Evolutionary conservation across 306 rosid genomes (phyloP), one percentile per base, ranked within the genome.

Genomic region (Dalbergia cultrata): DNA sequence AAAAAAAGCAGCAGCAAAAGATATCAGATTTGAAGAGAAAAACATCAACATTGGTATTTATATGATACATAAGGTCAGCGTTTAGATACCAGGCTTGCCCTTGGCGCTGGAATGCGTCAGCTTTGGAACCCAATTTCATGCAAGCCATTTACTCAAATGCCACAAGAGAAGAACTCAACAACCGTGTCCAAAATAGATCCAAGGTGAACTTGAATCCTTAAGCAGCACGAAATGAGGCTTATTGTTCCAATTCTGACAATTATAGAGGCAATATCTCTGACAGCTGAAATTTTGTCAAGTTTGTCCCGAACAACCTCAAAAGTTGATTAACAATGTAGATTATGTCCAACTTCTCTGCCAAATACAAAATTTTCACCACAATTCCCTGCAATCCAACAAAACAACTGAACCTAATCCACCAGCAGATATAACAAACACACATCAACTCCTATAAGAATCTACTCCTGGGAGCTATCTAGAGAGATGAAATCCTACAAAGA

Each of bases 121-220:
- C 86, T 80, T 93, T 96, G 59, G 99, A 96, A 81, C 99, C 99
- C 92, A 96, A 82, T 85, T 93, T 96, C 86, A 96, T 58, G 77
- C 97, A 93, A 85, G 97, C 97, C 99, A 96, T 96, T 78, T 74
- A 31, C 76, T 76, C 75, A 62, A 76, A 74, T 57, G 53, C 74
- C 59, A 79, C 18, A 41, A 67, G 9, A 78, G 64, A 65, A 31
- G 63, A 53, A 63, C 57, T 75, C 35, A 13, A 52, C 1, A 44
- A 12, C 67, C 62, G 31, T 76, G 52, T 64, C 7, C 52, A 16
- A 52, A 76, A 39, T 74, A 77, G 74, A 79, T 76, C 82, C 35
- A 4, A 71, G 13, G 6, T 14, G 70, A 62, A 49, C 8, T 66
- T 35, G 44, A 63, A 49, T 59, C 79, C 64, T 39, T 14, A 33